A percentile compares a stretch with the other conserved stretches of the same genome.
These are phyloP conservation scores for Magnolia changhungtana DNA, from an alignment of 164 flowering plant genomes.

Conservation along the genomic window DNA sequence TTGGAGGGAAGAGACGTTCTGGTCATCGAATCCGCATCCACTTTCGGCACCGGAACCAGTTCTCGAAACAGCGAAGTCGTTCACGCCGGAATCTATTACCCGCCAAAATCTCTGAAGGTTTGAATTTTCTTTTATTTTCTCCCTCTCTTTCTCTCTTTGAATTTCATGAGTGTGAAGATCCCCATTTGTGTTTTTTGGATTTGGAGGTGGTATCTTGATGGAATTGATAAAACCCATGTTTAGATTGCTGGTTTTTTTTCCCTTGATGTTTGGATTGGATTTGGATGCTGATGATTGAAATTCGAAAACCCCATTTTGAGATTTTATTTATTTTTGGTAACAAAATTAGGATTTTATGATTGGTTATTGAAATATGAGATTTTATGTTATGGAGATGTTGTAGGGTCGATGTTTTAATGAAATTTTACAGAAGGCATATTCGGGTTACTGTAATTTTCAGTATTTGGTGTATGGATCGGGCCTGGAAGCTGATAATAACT, in stretches of 20 bases:
- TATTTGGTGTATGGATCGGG: no score
- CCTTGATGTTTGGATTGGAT: background rate
- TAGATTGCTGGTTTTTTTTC: background rate
- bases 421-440: no score
- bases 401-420: no score
- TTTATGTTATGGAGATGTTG: no score
- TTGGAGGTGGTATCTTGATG: background rate
- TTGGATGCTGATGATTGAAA: background rate
- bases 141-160: background rate
- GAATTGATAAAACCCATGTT: background rate
- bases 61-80: conserved; percentile 90
- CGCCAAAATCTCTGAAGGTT: conserved; percentile 70
- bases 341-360: no score
- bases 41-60: conserved; percentile 77
- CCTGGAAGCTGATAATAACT: no score
- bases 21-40: conserved; percentile 73
- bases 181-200: background rate
- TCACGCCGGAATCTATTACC: conserved; percentile 88
- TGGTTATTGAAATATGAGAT: no score
- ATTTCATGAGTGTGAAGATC: background rate
- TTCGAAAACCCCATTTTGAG: background rate
- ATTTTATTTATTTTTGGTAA: background rate
- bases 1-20: conserved; percentile 68
- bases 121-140: background rate
- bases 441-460: no score